Evolutionary conservation across 1,284 basidiomycete genomes (phyloP).

Genomic region (Puccinia coronata): DNA sequence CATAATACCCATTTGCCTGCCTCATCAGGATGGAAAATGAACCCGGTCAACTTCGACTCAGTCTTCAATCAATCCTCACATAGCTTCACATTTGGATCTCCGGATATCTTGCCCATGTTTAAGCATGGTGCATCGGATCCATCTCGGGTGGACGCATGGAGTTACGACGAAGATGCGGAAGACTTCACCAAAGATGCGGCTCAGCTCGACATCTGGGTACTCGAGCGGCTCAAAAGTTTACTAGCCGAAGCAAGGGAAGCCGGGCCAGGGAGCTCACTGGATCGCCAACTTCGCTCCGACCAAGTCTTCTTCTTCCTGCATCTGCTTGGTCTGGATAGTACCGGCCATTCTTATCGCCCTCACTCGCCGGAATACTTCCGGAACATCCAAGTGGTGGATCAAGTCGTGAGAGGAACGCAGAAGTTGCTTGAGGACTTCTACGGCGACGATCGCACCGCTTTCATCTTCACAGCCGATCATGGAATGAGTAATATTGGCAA

Average conservation of each 20-base stretch:
- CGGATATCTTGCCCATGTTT: constrained; percentile 89
- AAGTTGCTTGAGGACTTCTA: constrained; percentile 69
- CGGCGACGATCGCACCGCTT: constrained; percentile 70
- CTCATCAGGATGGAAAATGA: constrained; percentile 76
- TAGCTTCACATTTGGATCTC: constrained; percentile 82
- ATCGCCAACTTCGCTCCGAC: constrained; percentile 50
- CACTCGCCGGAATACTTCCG: constrained; percentile 83
- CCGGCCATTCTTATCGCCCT: constrained; percentile 84
- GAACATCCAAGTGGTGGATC: constrained; percentile 79
- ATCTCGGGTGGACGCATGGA: constrained; percentile 68
- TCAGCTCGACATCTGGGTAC: constrained; percentile 75
- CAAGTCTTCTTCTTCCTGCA: constrained; percentile 76
- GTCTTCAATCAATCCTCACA: constrained; percentile 79
- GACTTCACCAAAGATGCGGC: constrained; percentile 87
- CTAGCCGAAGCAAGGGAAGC: constrained; percentile 66
- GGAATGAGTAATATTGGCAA: constrained; percentile 88
- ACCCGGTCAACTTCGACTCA: constrained; percentile 86
- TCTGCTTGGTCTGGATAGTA: constrained; percentile 80
- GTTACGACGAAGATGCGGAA: constrained; percentile 75
- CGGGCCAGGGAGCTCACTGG: constrained; percentile 32
- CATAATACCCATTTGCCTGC: background rate
- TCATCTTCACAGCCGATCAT: constrained; percentile 83
- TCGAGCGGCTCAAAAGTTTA: constrained; percentile 68
- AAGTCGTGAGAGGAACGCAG: constrained; percentile 72
- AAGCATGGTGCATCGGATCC: constrained; percentile 66